Evolutionary conservation across 139 green algal species (phyloP).

Genomic region (Micractinium sp.): DNA sequence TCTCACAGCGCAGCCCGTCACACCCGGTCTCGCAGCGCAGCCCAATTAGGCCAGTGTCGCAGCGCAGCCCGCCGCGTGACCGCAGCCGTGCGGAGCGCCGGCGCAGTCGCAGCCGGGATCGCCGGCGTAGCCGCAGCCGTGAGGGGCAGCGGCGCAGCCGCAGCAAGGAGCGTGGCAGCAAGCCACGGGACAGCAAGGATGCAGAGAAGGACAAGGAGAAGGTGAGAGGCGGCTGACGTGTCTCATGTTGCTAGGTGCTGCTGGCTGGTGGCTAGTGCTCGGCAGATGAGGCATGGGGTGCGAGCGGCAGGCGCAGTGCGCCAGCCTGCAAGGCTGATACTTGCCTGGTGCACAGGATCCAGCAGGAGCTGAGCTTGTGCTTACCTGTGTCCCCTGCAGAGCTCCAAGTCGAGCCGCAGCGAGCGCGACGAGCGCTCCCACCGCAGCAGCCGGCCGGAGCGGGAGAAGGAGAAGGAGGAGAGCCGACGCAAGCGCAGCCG

Average conservation of each 20-base stretch:
- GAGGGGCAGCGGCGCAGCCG: neutral
- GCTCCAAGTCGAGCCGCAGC: constrained; percentile 6
- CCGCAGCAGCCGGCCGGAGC: neutral
- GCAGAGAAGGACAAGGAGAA: neutral
- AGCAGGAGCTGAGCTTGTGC: neutral
- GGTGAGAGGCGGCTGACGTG: neutral
- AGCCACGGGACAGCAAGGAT: neutral
- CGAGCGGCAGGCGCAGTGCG: too few relatives aligned
- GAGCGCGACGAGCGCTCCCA: constrained; percentile 20
- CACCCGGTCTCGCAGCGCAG: neutral
- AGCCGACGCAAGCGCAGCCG: constrained; percentile 25
- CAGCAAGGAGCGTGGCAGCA: neutral
- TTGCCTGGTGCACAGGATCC: too few relatives aligned
- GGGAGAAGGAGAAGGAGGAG: neutral
- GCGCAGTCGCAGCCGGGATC: neutral
- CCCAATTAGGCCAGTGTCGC: neutral
- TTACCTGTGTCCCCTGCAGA: neutral
- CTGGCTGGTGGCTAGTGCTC: neutral
- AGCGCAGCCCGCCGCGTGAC: neutral
- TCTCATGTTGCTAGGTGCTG: neutral
- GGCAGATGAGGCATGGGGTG: neutral
- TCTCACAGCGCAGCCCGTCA: neutral
- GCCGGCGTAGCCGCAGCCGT: constrained; percentile 1
- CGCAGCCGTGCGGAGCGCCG: neutral
- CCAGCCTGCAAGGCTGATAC: neutral